Evolutionary conservation across 768 basidiomycete genomes (phyloP).

Genomic region (Tulasnella sp.): DNA sequence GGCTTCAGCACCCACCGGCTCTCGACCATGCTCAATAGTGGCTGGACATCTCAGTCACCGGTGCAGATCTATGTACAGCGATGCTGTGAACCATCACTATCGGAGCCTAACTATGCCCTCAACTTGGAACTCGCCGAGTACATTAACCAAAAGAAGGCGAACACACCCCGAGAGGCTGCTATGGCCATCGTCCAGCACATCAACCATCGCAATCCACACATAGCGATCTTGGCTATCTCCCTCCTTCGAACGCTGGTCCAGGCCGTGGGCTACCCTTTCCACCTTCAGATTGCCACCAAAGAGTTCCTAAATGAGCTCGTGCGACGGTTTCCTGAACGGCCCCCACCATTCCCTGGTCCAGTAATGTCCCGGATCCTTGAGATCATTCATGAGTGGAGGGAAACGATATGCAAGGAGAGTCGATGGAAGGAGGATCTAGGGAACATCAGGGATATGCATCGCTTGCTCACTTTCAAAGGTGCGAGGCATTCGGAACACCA

Average conservation of each 20-base stretch:
- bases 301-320: constrained; percentile 98
- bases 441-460: constrained; percentile 96
- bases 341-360: constrained; percentile 85
- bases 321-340: constrained; percentile 91
- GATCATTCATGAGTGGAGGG: constrained; percentile 88
- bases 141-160: constrained; percentile 91
- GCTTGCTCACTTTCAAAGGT: constrained; percentile 87
- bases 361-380: constrained; percentile 93
- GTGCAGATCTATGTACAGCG: constrained; percentile 63
- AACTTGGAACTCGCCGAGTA: constrained; percentile 91
- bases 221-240: constrained; percentile 72
- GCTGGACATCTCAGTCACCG: constrained; percentile 31
- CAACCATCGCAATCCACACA: constrained; percentile 88
- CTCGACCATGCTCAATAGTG: constrained; percentile 11
- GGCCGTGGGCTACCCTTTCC: constrained; percentile 93
- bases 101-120: constrained; percentile 81
- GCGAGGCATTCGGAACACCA: constrained; percentile 24
- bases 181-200: constrained; percentile 72
- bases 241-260: constrained; percentile 87
- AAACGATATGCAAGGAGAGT: constrained; percentile 74
- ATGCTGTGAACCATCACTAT: constrained; percentile 74
- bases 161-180: constrained; percentile 85
- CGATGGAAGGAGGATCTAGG: constrained; percentile 94
- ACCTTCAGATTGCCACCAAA: constrained; percentile 92
- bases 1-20: background rate